Base-by-base conservation (phyloP, 2,329 filamentous ascomycete species). In the Cladosporium sp. region DNA sequence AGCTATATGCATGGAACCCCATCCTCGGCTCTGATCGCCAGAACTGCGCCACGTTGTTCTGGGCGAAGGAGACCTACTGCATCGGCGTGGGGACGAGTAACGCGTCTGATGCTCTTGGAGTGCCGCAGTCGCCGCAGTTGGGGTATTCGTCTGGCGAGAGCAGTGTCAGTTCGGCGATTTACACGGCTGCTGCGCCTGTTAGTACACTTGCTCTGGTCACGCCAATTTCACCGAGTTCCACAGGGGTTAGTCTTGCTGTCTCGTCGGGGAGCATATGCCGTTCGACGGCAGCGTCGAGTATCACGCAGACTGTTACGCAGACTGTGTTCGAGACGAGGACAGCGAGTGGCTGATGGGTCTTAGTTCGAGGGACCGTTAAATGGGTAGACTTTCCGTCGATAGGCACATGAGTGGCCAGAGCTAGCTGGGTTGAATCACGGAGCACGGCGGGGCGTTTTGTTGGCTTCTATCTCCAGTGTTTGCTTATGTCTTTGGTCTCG, bases 1-100 rank as follows among this genome's bases (percentile, higher is more conserved):
- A 65, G 16, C 49, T 65, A 21, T 65, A 65, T 16, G 48, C 39
- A 14, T 67, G 65, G 67, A 69, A 69, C 18, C 62, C 65, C 3
- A 26, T 62, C n/a, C 59, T 69, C 2, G 67, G 67, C 1, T 8
- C 28, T 8, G 53, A 68, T 39, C 66, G 67, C 5, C 14, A 54
- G 39, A 56, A 65, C 16, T 69, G 66, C 46, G 23, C 58, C 11
- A 66, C 64, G 5, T 5, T 32, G 28, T 65, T 69, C 30, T 64
- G 58, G 66, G 67, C 49, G 2, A 46, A 60, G 5, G 51, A 65
- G 36, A 66, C 49, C 34, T 69, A 67, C 54, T 68, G 65, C 36
- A 43, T 43, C 18, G 36, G 36, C 18, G 43, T 66, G 4, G 65
- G n/a, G 3, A 21, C 32, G 14, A 30, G 48, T 7, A 43, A 18